Evolutionary conservation across 305 asterid species (phyloP).

Genomic region (Striga hermonthica): DNA sequence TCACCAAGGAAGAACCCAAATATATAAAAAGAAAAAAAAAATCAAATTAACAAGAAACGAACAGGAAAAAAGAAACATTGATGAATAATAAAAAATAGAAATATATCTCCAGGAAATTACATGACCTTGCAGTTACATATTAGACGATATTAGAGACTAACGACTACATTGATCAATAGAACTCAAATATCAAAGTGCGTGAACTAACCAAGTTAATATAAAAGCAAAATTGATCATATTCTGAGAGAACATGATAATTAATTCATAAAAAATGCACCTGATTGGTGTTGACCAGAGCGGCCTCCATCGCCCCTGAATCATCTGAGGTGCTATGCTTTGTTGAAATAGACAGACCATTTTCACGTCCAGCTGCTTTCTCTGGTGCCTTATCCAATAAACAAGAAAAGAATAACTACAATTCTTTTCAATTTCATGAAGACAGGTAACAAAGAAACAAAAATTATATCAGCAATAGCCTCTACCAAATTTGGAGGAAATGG

Average conservation of each 20-base stretch:
- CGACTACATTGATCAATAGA: not conserved
- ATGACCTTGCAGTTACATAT: slow-evolving; percentile 13
- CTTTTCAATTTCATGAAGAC: slow-evolving; percentile 10
- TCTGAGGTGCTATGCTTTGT: slow-evolving; percentile 55
- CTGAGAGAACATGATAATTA: slow-evolving; percentile 20
- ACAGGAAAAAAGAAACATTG: not conserved
- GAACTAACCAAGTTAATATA: slow-evolving; percentile 15
- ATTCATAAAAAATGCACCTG: slow-evolving; percentile 48
- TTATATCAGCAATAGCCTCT: slow-evolving; percentile 29
- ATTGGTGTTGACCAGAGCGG: slow-evolving; percentile 80
- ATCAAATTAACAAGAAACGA: not conserved
- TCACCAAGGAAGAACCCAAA: slow-evolving; percentile 1
- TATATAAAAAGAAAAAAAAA: not conserved
- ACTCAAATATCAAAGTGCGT: slow-evolving; percentile 16
- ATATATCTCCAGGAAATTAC: slow-evolving; percentile 7
- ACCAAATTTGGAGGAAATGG: slow-evolving; percentile 85
- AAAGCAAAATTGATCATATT: slow-evolving; percentile 1
- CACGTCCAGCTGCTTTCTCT: slow-evolving; percentile 56
- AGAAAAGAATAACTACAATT: slow-evolving; percentile 21
- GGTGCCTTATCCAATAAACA: slow-evolving; percentile 45
- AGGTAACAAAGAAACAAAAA: slow-evolving; percentile 21
- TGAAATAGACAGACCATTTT: slow-evolving; percentile 53
- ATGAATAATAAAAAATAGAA: slow-evolving; percentile 9
- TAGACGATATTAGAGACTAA: slow-evolving; percentile 2
- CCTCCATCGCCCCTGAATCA: slow-evolving; percentile 64